Conservation (phyloP, 2,329 filamentous ascomycete species). For the Diaporthe vexans region DNA sequence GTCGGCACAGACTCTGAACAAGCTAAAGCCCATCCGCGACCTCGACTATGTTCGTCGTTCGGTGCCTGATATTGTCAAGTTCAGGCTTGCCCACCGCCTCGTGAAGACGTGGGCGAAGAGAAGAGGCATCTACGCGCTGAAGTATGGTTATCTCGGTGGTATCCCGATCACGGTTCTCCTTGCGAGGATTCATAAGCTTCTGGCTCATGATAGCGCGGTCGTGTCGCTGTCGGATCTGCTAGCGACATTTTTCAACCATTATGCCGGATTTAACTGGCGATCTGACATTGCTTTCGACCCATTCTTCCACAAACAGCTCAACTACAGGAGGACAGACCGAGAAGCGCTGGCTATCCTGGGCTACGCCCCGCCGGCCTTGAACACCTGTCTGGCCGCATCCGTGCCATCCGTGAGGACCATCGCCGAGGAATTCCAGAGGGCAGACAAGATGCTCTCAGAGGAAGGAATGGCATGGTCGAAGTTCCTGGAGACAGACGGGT, state of each 20-base stretch:
- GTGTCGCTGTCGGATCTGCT: conserved; percentile 66
- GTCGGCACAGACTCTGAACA: conserved; percentile 68
- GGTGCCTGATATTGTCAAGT: conserved; percentile 70
- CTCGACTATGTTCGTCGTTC: conserved; percentile 71
- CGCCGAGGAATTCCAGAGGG: conserved; percentile 64
- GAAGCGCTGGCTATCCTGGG: conserved; percentile 76
- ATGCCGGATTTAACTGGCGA: conserved; percentile 72
- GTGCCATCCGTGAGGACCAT: conserved; percentile 65
- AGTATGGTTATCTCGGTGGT: conserved; percentile 75
- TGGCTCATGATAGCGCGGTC: conserved; percentile 53
- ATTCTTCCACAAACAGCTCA: conserved; percentile 65
- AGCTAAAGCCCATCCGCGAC: conserved; percentile 75
- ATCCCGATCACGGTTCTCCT: conserved; percentile 76
- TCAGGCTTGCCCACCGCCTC: conserved; percentile 70
- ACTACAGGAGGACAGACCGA: conserved; percentile 67
- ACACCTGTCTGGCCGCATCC: conserved; percentile 70
- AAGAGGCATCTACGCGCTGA: conserved; percentile 74
- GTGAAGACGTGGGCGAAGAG: conserved; percentile 74
- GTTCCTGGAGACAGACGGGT: conserved; percentile 54
- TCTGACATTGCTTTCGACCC: conserved; percentile 69
- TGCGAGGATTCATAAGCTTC: conserved; percentile 70
- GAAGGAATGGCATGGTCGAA: conserved; percentile 57
- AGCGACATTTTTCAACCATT: conserved; percentile 73
- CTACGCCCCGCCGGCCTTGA: conserved; percentile 72
- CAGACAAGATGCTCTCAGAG: conserved; percentile 55